phyloP scores from a whole-genome alignment of 495 filamentous ascomycete species.

The Massariosphaeria phaeospora region DNA sequence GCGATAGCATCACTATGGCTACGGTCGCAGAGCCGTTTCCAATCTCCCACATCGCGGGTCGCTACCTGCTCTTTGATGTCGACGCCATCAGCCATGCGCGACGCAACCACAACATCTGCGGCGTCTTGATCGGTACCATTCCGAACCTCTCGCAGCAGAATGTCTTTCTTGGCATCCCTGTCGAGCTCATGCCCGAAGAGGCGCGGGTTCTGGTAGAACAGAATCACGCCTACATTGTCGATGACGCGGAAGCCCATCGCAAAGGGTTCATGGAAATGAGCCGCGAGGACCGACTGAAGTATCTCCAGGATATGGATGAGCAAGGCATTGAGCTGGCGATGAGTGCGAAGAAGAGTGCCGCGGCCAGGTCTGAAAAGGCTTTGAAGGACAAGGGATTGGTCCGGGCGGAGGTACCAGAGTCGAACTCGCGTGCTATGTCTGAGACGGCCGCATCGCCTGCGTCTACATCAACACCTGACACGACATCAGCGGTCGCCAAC shows the following conservation, averaged over 20 bases:
- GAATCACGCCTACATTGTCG: constrained; percentile 69
- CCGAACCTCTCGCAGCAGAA: constrained; percentile 93
- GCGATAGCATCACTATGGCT: neutral
- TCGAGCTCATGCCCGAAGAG: constrained; percentile 90
- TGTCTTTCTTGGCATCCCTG: constrained; percentile 80
- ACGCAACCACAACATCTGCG: constrained; percentile 76
- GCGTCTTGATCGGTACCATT: constrained; percentile 78
- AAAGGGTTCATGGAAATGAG: constrained; percentile 53
- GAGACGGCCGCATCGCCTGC: neutral
- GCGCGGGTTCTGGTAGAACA: constrained; percentile 76
- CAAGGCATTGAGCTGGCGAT: constrained; percentile 47
- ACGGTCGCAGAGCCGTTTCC: constrained; percentile 55
- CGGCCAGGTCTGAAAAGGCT: constrained; percentile 30
- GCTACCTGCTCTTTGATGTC: constrained; percentile 86
- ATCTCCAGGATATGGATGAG: constrained; percentile 30
- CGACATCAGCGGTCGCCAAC: too few relatives aligned
- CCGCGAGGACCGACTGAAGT: constrained; percentile 48
- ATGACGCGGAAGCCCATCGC: constrained; percentile 66
- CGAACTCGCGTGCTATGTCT: neutral
- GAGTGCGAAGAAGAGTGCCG: constrained; percentile 42
- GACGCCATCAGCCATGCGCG: constrained; percentile 74
- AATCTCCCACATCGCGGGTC: constrained; percentile 73
- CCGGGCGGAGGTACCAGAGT: constrained; percentile 17
- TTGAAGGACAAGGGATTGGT: constrained; percentile 26
- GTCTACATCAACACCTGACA: neutral